phyloP scores from a whole-genome alignment of 1,284 basidiomycete species.

The Xerocomus minutiporus region DNA sequence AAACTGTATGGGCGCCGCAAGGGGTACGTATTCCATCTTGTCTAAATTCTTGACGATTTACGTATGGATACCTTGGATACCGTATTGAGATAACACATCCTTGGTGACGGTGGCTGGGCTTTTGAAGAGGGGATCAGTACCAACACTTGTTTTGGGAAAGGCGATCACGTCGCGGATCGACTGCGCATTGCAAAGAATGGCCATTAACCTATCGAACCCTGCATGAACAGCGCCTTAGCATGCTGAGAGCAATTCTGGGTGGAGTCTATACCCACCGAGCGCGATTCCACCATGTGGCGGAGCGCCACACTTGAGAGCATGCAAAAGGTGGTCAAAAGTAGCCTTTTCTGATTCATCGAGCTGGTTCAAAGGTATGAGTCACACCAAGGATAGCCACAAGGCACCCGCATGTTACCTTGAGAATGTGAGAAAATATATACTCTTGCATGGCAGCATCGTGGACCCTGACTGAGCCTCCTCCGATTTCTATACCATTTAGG shows the following conservation, averaged over 20 bases:
- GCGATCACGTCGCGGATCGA: constrained; percentile 95
- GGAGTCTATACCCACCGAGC: constrained; percentile 52
- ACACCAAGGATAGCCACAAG: not conserved
- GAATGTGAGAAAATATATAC: constrained; percentile 70
- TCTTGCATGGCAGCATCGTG: constrained; percentile 87
- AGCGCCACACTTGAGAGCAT: constrained; percentile 83
- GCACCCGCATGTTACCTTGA: constrained; percentile 56
- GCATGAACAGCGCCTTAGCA: constrained; percentile 15
- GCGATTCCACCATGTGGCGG: constrained; percentile 97
- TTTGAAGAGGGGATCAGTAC: constrained; percentile 85
- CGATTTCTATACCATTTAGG: constrained; percentile 91
- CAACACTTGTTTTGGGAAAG: constrained; percentile 86
- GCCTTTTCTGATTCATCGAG: constrained; percentile 66
- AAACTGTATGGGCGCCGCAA: not conserved
- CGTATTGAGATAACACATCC: constrained; percentile 61
- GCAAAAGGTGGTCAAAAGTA: constrained; percentile 80
- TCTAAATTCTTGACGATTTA: constrained; percentile 5
- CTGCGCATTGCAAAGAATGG: constrained; percentile 79
- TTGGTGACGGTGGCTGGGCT: constrained; percentile 66
- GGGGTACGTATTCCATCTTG: not conserved
- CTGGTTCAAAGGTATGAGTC: constrained; percentile 39
- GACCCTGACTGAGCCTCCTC: constrained; percentile 89
- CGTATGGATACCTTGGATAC: constrained; percentile 39
- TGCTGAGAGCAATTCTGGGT: constrained; percentile 6
- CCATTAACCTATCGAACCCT: constrained; percentile 92